Base-by-base conservation (phyloP, 2,329 filamentous ascomycete genomes). In the Hypoxylon sp. region DNA sequence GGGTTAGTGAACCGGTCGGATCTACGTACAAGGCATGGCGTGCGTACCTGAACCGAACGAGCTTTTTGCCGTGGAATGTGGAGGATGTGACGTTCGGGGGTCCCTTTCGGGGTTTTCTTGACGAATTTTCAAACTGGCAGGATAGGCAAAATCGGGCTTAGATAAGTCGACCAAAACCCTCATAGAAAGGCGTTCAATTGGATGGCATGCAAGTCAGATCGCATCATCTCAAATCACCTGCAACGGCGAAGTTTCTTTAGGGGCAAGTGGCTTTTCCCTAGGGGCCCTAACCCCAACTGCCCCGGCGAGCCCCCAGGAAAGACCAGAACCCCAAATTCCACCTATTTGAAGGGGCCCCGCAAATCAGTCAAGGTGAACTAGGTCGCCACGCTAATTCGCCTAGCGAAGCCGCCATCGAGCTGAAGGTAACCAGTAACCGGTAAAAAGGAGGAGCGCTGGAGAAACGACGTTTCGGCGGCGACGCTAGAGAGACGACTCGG, bases 131-230 rank as follows among this genome's bases (percentile, higher is more conserved):
- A 14, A 4, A 18, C 16, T n/a, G 16, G 36, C 11, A n/a, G 26
- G 48, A 64, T 40, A 48, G 46, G 49, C 22, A 48, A 28, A 36
- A 26, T 40, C 24, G 32, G 38, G 48, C 4, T 58, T 55, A 45
- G 30, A 54, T 58, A 30, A 57, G 62, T 50, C 53, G 53, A 58
- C 30, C 14, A 33, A 22, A 53, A 28, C 33, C 18, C 22, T n/a
- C 22, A 42, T 22, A 28, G n/a, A 40, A 48, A 38, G 22, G 30
- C 26, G 36, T 44, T 44, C 50, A 44, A 52, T 44, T 53, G 52
- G 46, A 16, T n/a, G 40, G n/a, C 30, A 53, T 62, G 61, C 57
- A 62, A 46, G 61, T 68, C 51, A 68, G 61, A 68, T 68, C 65
- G 61, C 58, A 68, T 59, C 57, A 67, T 55, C 22, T 57, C 7